Evolutionary conservation across 176 grass and related monocot genomes (phyloP), one percentile per base, ranked within the genome.

Genomic region (Alopecurus myosuroides): DNA sequence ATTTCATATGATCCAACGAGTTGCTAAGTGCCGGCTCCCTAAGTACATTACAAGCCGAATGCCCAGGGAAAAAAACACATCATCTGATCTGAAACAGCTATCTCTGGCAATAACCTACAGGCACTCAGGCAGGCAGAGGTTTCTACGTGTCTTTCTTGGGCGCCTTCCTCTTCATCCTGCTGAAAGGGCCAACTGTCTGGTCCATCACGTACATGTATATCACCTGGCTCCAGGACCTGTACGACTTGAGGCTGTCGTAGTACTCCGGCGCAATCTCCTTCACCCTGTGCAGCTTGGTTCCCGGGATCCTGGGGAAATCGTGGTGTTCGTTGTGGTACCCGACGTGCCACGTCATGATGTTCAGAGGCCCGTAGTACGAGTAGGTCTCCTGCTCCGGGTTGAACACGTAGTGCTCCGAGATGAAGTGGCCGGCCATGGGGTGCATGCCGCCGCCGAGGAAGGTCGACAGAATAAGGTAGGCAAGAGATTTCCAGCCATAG

Each of bases 181-280:
- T 99, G 82, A 94, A 99, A 6, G 97, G 94, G 0, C 97, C 94
- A 4, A 99, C 79, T 3, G 81, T 92, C 23, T 62, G 76, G 83
- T 99, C 97, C 92, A 92, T 94, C 75, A 92, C 82, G 85, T 99
- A 99, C 94, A 99, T 99, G 83, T 92, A 99, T 29, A 99, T 97
- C 55, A 99, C 97, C 74, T 99, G 94, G 86, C 94, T 97, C 97
- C 97, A 99, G 0, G 93, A 96, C 33, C 67, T 90, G 78, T 99
- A 92, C 0, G 89, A 88, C 9, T 81, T 97, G 26, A 99, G 50
- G 72, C 37, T 80, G 20, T 92, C 8, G 34, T 99, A 97, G 77
- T 94, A 94, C 84, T 99, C 97, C 0, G 94, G 91, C 45, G 94
- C 97, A 4, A 99, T 99, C 50, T 91, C 90, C 85, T 78, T 96